Conservation (phyloP, 2,329 filamentous ascomycete genomes). For the Colletotrichum sp. region DNA sequence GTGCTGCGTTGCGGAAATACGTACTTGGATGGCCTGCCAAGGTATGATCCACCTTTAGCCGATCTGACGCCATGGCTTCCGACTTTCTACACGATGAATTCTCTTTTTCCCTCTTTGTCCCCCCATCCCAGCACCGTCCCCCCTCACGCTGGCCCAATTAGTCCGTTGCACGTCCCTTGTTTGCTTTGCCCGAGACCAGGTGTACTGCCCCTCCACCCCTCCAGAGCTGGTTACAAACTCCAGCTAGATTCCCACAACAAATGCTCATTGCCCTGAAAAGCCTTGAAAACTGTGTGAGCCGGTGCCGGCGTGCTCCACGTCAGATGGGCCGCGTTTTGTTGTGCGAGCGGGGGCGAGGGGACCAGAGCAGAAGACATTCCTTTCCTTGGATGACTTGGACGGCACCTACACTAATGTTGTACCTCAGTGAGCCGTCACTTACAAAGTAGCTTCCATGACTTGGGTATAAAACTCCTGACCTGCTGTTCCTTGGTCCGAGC, state of each 20-base stretch:
- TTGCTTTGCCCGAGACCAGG: not conserved
- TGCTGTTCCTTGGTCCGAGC: not conserved
- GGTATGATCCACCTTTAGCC: slow-evolving; percentile 15
- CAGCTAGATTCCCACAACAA: not conserved
- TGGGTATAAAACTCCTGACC: not conserved
- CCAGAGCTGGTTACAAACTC: not conserved
- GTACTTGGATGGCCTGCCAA: slow-evolving; percentile 1
- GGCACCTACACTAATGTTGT: not conserved
- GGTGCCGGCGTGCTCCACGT: not conserved
- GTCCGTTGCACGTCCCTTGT: not conserved
- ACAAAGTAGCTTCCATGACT: not conserved
- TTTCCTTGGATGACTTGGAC: not conserved
- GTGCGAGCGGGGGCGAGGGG: not conserved
- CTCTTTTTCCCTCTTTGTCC: not conserved
- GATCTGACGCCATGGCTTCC: slow-evolving; percentile 17
- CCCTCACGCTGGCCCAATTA: not conserved
- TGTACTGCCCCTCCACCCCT: not conserved
- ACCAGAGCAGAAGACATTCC: not conserved
- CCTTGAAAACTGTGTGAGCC: not conserved
- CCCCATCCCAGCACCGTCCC: not conserved
- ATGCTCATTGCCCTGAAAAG: not conserved
- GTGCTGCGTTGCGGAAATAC: not conserved
- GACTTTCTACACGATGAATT: not conserved
- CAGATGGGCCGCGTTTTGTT: not conserved
- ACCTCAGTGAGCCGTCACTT: not conserved